phyloP scores from a whole-genome alignment of 331 rosid species.

The Quercus tomentella region DNA sequence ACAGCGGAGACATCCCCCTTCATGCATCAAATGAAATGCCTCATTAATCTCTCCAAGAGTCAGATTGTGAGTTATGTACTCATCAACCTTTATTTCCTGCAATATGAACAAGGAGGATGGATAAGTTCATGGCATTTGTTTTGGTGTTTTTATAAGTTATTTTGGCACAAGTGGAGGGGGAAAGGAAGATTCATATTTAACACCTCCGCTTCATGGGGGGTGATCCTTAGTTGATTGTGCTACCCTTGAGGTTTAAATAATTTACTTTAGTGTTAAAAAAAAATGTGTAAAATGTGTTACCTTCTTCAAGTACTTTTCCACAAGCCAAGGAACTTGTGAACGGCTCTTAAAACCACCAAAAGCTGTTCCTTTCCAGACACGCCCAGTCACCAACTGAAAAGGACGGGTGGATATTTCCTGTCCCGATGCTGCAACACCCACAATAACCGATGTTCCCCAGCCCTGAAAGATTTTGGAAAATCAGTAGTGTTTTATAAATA shows the following conservation, averaged over 20 bases:
- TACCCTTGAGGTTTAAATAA: no score
- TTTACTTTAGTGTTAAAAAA: neutral
- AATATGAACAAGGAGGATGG: slow-evolving; percentile 18
- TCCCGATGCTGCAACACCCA: slow-evolving; percentile 96
- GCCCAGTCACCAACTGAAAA: slow-evolving; percentile 95
- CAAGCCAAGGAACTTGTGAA: slow-evolving; percentile 96
- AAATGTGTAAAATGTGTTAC: slow-evolving; percentile 21
- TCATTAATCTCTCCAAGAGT: slow-evolving; percentile 73
- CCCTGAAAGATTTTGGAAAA: slow-evolving; percentile 50
- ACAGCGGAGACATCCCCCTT: slow-evolving; percentile 87
- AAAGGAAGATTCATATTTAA: no score
- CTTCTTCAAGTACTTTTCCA: slow-evolving; percentile 92
- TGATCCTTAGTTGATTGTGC: no score
- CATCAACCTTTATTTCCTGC: slow-evolving; percentile 97
- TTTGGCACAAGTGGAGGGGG: no score
- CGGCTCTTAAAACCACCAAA: slow-evolving; percentile 98
- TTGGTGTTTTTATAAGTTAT: no score
- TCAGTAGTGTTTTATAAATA: neutral
- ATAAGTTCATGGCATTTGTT: neutral
- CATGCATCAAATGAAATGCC: slow-evolving; percentile 89
- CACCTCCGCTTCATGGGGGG: no score
- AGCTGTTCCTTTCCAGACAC: slow-evolving; percentile 99
- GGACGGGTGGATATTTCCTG: slow-evolving; percentile 94
- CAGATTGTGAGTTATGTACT: slow-evolving; percentile 83
- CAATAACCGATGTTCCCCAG: slow-evolving; percentile 95